Conservation (phyloP, 2,329 filamentous ascomycete genomes). For the Talaromyces islandicus region DNA sequence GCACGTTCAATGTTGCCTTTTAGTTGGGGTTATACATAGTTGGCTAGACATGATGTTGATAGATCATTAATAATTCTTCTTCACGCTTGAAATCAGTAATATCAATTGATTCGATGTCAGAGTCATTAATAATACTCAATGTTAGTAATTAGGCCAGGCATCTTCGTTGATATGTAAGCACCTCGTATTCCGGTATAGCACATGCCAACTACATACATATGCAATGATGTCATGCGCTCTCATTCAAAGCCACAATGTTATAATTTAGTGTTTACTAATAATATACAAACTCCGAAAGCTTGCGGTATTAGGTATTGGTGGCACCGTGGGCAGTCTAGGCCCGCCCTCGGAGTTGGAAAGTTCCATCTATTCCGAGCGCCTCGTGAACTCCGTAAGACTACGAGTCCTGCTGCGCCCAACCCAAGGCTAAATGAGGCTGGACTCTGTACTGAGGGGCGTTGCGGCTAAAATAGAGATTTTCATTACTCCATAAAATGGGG, state of each 20-base stretch:
- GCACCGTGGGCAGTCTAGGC: not conserved
- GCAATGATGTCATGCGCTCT: not conserved
- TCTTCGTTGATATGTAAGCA: not conserved
- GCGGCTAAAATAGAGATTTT: not conserved
- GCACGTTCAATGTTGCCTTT: not conserved
- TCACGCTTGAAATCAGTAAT: not conserved
- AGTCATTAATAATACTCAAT: not conserved
- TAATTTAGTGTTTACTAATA: no score
- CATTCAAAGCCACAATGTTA: not conserved
- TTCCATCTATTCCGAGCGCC: not conserved
- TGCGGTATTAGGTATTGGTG: no score
- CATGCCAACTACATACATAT: not conserved
- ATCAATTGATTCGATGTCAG: not conserved
- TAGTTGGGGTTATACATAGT: not conserved
- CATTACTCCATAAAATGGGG: not conserved
- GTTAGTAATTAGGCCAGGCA: not conserved
- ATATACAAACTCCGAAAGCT: no score
- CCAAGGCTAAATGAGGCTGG: not conserved
- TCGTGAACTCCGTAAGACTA: not conserved
- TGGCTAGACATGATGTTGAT: conserved; percentile 1
- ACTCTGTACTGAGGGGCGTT: not conserved
- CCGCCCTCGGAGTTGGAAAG: not conserved
- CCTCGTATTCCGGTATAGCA: not conserved
- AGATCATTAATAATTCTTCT: not conserved
- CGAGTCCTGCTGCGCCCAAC: not conserved